These are phyloP conservation scores for Fusarium coicis DNA, from an alignment of 2,329 filamentous ascomycete genomes.

Conservation along the genomic window DNA sequence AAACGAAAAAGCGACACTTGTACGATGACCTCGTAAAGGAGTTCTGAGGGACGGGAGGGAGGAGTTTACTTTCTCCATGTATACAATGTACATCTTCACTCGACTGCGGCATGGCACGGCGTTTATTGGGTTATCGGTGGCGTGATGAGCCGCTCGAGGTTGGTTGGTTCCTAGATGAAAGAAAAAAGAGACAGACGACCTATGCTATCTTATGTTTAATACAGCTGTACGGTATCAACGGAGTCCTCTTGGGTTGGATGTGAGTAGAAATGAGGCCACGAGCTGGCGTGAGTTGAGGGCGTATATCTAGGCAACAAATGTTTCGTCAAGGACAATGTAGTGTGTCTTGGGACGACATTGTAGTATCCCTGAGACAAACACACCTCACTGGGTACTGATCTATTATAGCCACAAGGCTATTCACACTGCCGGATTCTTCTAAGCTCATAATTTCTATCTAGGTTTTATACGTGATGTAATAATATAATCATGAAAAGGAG, in stretches of 20 bases:
- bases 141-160: conserved; percentile 45
- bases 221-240: conserved; percentile 45
- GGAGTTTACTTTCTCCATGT: conserved; percentile 42
- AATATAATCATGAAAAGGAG: background rate
- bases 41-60: conserved; percentile 27
- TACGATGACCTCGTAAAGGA: conserved; percentile 35
- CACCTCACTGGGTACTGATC: background rate
- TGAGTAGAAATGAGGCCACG: background rate
- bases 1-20: conserved; percentile 21
- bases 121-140: conserved; percentile 52
- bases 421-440: background rate
- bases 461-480: background rate
- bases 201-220: conserved; percentile 45
- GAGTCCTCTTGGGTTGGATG: background rate
- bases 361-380: background rate
- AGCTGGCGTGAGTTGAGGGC: background rate
- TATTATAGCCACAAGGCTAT: background rate
- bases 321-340: background rate
- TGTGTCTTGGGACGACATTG: background rate
- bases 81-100: conserved; percentile 64
- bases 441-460: background rate
- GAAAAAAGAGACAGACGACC: conserved; percentile 44
- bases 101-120: conserved; percentile 64
- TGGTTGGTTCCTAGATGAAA: conserved; percentile 46
- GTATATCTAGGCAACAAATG: background rate